These are phyloP conservation scores for Volvox carteri DNA, from an alignment of 163 green algal genomes.

Conservation along the genomic window DNA sequence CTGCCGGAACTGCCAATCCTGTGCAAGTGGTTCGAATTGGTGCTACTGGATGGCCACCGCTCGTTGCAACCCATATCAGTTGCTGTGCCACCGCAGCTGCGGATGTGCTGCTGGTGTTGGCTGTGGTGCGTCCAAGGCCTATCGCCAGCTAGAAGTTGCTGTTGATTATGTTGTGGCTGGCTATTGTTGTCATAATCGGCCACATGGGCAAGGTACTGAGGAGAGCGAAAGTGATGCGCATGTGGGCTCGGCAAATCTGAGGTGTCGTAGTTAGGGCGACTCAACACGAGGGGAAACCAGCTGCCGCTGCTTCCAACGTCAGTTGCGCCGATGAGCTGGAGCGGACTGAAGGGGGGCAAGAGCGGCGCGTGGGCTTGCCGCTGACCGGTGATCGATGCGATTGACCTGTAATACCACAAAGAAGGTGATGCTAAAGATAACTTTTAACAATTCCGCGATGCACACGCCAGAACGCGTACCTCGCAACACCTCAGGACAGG, in stretches of 20 bases:
- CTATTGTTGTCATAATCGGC: background rate
- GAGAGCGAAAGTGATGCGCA: background rate
- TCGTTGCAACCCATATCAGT: background rate
- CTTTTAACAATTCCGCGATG: background rate
- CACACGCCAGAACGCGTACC: background rate
- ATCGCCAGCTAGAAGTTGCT: too few relatives aligned
- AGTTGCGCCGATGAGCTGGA: background rate
- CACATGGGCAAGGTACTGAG: background rate
- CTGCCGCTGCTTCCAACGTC: background rate
- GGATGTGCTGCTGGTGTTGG: background rate
- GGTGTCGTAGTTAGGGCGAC: background rate
- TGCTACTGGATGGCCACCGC: background rate
- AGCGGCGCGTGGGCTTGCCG: background rate
- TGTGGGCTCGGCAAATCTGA: background rate
- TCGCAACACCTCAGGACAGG: background rate
- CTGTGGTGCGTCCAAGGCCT: background rate
- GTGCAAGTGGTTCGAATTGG: background rate
- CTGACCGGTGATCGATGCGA: background rate
- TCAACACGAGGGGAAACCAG: conserved; percentile 1
- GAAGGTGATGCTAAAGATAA: background rate
- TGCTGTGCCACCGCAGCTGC: background rate
- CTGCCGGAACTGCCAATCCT: background rate
- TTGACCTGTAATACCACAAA: background rate
- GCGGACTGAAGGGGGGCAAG: background rate
- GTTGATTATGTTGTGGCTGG: background rate